phyloP scores from a whole-genome alignment of 805 yeast species.

The Ogataea methylovora region DNA sequence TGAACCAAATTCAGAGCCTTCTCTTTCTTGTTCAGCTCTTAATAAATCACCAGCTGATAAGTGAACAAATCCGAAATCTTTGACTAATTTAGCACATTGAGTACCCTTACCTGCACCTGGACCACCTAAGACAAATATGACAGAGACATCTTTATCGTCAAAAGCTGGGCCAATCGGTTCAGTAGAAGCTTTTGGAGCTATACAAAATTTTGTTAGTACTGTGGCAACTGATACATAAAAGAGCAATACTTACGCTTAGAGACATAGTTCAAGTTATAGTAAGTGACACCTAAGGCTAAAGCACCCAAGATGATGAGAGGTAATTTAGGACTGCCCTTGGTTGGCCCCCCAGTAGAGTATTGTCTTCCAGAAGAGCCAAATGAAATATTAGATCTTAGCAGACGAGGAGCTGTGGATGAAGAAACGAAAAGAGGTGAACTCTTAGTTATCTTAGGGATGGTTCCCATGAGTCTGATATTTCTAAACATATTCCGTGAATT shows the following conservation, averaged over 20 bases:
- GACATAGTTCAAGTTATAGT: slow-evolving; percentile 20
- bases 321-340: background rate
- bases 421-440: background rate
- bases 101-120: slow-evolving; percentile 99
- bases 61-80: slow-evolving; percentile 76
- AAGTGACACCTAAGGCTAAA: slow-evolving; percentile 24
- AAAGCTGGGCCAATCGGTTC: slow-evolving; percentile 39
- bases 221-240: no score
- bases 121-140: slow-evolving; percentile 90
- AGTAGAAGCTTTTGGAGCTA: slow-evolving; percentile 23
- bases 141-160: slow-evolving; percentile 59
- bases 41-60: slow-evolving; percentile 94
- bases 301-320: slow-evolving; percentile 22
- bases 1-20: slow-evolving; percentile 78
- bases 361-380: no score
- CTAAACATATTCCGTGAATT: no score
- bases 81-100: slow-evolving; percentile 81
- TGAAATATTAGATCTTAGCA: no score
- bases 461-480: no score
- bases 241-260: slow-evolving; percentile 12
- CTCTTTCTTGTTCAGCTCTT: slow-evolving; percentile 83
- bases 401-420: background rate
- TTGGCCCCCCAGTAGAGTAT: no score
- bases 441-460: background rate
- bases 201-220: background rate